Evolutionary conservation across 768 basidiomycete species (phyloP).

Genomic region (Agaricus subrufescens): DNA sequence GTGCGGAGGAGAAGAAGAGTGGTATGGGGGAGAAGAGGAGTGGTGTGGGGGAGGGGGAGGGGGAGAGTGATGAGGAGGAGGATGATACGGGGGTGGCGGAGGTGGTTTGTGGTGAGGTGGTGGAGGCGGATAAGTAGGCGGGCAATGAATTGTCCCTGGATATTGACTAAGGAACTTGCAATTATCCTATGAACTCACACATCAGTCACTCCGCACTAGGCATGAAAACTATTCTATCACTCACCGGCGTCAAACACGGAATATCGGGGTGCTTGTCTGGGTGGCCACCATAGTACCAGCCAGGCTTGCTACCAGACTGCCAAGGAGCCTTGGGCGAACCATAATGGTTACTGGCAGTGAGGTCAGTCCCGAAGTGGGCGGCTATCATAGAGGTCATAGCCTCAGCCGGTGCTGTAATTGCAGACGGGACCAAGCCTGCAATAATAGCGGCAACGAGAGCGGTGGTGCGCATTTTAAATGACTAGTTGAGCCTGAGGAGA

Average conservation of each 20-base stretch:
- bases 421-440: background rate
- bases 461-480: background rate
- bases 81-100: slow-evolving; percentile 10
- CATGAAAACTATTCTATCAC: background rate
- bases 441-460: background rate
- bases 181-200: slow-evolving; percentile 21
- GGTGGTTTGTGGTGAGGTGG: slow-evolving; percentile 10
- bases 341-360: slow-evolving; percentile 28
- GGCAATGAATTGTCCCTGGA: slow-evolving; percentile 33
- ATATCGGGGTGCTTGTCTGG: slow-evolving; percentile 21
- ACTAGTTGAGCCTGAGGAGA: background rate
- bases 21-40: background rate
- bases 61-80: background rate
- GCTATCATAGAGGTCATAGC: background rate
- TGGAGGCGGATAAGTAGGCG: slow-evolving; percentile 6
- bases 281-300: slow-evolving; percentile 38
- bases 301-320: slow-evolving; percentile 26
- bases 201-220: background rate
- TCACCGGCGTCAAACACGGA: slow-evolving; percentile 25
- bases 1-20: background rate
- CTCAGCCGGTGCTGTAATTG: background rate
- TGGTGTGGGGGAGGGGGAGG: background rate
- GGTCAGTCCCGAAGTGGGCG: slow-evolving; percentile 18
- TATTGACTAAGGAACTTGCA: slow-evolving; percentile 31
- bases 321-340: slow-evolving; percentile 35